Percentiles rank a stretch among this genome's conserved stretches.
Conservation (phyloP, 805 yeast species). For the Kurtzmaniella fragi region DNA sequence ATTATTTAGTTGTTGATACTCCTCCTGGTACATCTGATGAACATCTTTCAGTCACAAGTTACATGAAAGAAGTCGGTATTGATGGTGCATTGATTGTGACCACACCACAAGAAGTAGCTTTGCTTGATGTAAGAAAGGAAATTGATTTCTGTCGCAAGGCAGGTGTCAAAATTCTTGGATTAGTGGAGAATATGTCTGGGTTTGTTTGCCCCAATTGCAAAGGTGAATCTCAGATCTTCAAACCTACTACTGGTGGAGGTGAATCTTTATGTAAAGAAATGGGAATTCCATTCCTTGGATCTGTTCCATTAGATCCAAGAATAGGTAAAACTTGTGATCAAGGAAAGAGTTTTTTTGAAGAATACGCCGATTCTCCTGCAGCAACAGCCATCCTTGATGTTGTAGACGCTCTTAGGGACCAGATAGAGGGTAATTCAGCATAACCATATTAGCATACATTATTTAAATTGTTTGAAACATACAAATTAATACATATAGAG, state of each 20-base stretch:
- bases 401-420: constrained; percentile 64
- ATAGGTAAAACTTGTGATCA: constrained; percentile 84
- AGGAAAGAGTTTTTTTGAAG: constrained; percentile 81
- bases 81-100: constrained; percentile 96
- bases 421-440: constrained; percentile 27
- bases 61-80: constrained; percentile 82
- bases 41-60: constrained; percentile 84
- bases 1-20: constrained; percentile 87
- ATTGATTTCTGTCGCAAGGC: constrained; percentile 94
- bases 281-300: constrained; percentile 74
- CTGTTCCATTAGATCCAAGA: constrained; percentile 94
- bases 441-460: not conserved
- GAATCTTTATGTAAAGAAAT: constrained; percentile 74
- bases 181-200: constrained; percentile 98
- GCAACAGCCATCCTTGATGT: constrained; percentile 80
- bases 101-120: constrained; percentile 96
- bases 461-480: not conserved
- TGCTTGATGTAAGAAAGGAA: constrained; percentile 92
- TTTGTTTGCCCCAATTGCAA: constrained; percentile 95
- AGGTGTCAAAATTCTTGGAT: constrained; percentile 74
- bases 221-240: constrained; percentile 84
- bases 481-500: no score
- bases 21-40: constrained; percentile 99
- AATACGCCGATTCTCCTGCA: constrained; percentile 89
- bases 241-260: constrained; percentile 98